Percentiles rank a stretch among this genome's conserved stretches.
Conservation (phyloP, 2,329 filamentous ascomycete genomes). For the Fusarium keratoplasticum region DNA sequence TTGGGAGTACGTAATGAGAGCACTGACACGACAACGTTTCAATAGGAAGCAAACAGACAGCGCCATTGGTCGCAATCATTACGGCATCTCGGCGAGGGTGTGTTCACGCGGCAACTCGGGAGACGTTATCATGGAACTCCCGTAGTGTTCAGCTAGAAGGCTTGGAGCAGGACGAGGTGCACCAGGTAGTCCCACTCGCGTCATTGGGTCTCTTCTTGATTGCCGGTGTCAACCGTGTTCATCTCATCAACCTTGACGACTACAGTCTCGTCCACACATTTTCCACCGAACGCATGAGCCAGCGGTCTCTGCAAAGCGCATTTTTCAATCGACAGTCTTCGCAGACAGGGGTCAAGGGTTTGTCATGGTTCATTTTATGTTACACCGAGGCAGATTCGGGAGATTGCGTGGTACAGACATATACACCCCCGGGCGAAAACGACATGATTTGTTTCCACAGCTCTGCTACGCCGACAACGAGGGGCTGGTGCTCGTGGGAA, state of each 20-base stretch:
- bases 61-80: conserved; percentile 46
- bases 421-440: conserved; percentile 63
- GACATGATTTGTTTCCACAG: conserved; percentile 68
- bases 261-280: conserved; percentile 70
- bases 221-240: conserved; percentile 67
- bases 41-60: conserved; percentile 25
- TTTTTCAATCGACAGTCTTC: conserved; percentile 58
- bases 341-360: conserved; percentile 65
- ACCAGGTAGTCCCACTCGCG: conserved; percentile 69
- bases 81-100: conserved; percentile 63
- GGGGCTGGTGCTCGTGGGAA: conserved; percentile 63
- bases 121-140: conserved; percentile 61
- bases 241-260: conserved; percentile 63
- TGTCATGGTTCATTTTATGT: conserved; percentile 72
- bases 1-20: background rate
- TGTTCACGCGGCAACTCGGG: conserved; percentile 59
- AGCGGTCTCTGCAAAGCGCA: conserved; percentile 70
- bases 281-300: conserved; percentile 66
- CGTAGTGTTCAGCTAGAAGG: conserved; percentile 56
- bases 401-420: conserved; percentile 74
- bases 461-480: conserved; percentile 49
- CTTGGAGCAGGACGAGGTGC: conserved; percentile 60
- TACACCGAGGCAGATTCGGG: conserved; percentile 71
- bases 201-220: conserved; percentile 70
- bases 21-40: background rate